Base-by-base conservation (phyloP, 1,284 basidiomycete species). In the Apiotrichum mycotoxinovorans region DNA sequence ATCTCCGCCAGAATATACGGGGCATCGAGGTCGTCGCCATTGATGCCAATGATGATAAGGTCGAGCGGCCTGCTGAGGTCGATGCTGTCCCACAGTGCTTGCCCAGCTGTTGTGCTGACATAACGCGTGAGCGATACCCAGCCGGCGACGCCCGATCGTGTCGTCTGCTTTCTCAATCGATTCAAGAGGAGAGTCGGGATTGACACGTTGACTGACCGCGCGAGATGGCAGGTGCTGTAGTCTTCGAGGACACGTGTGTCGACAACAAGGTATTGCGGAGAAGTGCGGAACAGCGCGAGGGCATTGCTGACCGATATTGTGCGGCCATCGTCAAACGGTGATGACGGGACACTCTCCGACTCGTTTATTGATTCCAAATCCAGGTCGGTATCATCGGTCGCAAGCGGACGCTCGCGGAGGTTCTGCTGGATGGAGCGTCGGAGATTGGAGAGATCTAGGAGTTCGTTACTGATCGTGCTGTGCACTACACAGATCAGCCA, bases 181-280 rank as follows among this genome's bases (percentile, higher is more conserved):
- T 90, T 90, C 66, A 91, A 83, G 66, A 92, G 89, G 66, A 92
- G 83, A 25, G 88, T 87, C 0, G 90, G 89, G 54, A 93, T 88
- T 38, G 87, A 86, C 54, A 93, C 80, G 74, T 90, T 90, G 60
- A 89, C 83, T 68, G 86, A 87, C 63, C 84, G 78, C 44, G 79
- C 73, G 47, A 93, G 75, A 72, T 85, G 88, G 52, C 80, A 81
- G 1, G 82, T 76, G 34, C 85, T 78, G 74, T 85, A 89, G 17
- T 84, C 79, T 5, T 83, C 80, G 20, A 85, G 80, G 2, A 87
- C 84, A 2, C 90, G 84, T 34, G 87, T 88, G 76, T 94, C 90
- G 70, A 93, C 82, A 57, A 92, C 75, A 26, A 92, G 78, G 15
- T 50, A 23, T 30, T 61, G 56, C 7, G 46, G 44, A 12, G 51